phyloP scores from a whole-genome alignment of 768 basidiomycete species.

The Macrolepiota dolichaula region DNA sequence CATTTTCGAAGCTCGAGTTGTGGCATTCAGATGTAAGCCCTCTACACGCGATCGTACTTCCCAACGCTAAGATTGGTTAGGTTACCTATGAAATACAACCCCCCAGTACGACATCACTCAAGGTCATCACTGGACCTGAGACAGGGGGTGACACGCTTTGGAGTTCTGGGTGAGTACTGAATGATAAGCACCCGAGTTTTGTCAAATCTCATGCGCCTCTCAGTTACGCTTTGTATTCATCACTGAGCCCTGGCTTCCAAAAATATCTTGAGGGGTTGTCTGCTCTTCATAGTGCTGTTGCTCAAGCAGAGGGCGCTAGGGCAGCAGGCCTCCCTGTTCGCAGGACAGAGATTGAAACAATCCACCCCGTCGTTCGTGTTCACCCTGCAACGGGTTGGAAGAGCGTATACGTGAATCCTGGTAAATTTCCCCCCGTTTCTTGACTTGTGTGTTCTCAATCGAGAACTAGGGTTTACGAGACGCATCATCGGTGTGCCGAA shows the following conservation, averaged over 20 bases:
- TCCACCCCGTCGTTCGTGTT: slow-evolving; percentile 82
- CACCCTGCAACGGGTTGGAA: slow-evolving; percentile 86
- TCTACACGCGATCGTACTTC: neutral
- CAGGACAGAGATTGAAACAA: slow-evolving; percentile 60
- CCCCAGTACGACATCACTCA: slow-evolving; percentile 76
- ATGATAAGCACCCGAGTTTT: neutral
- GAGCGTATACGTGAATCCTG: slow-evolving; percentile 78
- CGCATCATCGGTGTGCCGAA: slow-evolving; percentile 78
- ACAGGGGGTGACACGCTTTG: slow-evolving; percentile 79
- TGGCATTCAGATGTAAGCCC: slow-evolving; percentile 76
- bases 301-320: slow-evolving; percentile 72
- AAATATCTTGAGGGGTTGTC: slow-evolving; percentile 70
- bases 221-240: slow-evolving; percentile 83
- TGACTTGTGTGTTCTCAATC: neutral
- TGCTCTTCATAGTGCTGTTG: slow-evolving; percentile 74
- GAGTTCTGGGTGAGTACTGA: slow-evolving; percentile 61
- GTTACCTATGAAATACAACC: slow-evolving; percentile 79
- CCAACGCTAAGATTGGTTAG: slow-evolving; percentile 18
- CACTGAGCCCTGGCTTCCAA: slow-evolving; percentile 71
- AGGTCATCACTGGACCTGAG: slow-evolving; percentile 67
- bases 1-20: slow-evolving; percentile 72
- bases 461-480: slow-evolving; percentile 64
- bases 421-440: slow-evolving; percentile 25
- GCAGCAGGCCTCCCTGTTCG: slow-evolving; percentile 70
- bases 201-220: neutral